Evolutionary conservation across 1,284 basidiomycete genomes (phyloP).

Genomic region (Ceratorhiza oryzae-sativae): DNA sequence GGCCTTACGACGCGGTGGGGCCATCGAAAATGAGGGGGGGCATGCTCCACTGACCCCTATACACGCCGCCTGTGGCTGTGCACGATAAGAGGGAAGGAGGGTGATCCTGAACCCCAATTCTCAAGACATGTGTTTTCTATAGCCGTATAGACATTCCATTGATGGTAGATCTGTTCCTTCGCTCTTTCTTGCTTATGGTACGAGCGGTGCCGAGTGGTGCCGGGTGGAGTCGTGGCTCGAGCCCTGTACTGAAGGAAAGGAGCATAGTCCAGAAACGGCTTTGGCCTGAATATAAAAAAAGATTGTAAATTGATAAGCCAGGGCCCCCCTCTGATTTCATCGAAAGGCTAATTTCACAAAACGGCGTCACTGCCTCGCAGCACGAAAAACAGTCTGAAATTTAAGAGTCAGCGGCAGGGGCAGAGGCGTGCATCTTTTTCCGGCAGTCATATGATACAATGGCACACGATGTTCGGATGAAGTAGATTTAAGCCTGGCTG

Average conservation of each 20-base stretch:
- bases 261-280: not conserved
- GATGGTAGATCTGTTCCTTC: not conserved
- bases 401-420: slow-evolving; percentile 5
- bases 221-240: not conserved
- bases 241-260: not conserved
- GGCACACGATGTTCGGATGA: not conserved
- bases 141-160: no score
- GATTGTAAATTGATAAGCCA: not conserved
- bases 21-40: slow-evolving; percentile 3
- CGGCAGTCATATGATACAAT: slow-evolving; percentile 3
- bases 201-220: not conserved
- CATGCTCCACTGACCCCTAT: slow-evolving; percentile 6
- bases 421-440: not conserved
- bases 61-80: slow-evolving; percentile 1
- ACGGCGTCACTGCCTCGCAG: slow-evolving; percentile 4
- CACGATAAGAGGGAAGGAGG: not conserved
- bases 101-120: slow-evolving; percentile 9
- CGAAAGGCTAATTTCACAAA: not conserved
- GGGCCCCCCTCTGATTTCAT: not conserved
- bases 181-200: not conserved
- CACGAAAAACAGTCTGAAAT: not conserved
- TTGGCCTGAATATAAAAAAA: not conserved
- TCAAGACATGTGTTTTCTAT: not conserved
- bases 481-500: not conserved
- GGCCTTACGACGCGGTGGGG: slow-evolving; percentile 3